Evolutionary conservation across 2,329 filamentous ascomycete species (phyloP), one percentile per base, ranked within the genome.

Genomic region (Orbilia oligospora): DNA sequence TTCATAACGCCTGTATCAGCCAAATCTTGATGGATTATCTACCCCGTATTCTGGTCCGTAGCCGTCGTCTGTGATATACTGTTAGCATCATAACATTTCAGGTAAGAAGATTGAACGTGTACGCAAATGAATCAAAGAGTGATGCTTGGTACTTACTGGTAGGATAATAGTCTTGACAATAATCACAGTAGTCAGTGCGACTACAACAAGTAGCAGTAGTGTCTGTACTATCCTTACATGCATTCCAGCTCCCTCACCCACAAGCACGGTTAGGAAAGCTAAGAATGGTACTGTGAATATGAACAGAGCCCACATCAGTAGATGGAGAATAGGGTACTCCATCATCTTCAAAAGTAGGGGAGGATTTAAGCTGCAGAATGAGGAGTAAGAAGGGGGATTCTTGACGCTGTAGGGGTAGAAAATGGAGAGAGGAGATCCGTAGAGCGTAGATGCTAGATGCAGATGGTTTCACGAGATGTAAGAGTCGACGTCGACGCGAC

Each of bases 21-120:
- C 30, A 30, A 16, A 33, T 55, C 27, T 30, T 30, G 6, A 30
- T 30, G 27, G 27, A 30, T 48, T 14, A 27, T 27, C 49, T 76
- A 76, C 72, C 48, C 66, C 72, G 27, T 66, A 77, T 16, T 51
- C 33, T 5, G 49, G 56, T 22, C 71, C 66, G 46, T 58, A 77
- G 0, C 72, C 66, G 33, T n/a, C 63, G 12, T 4, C 66, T 77
- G 38, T 8, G 44, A 44, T 33, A 36, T 5, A n/a, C 16, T 0
- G 18, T 33, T 14, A 69, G 22, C 1, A 41, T 5, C 0, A 41
- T 18, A 24, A 12, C 18, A 27, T 27, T 24, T 2, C 22, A 9
- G 22, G 12, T 48, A 22, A 10, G n/a, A n/a, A 5, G 24, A 12
- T 27, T n/a, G n/a, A n/a, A n/a, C 5, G 18, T 36, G 12, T 5